These are phyloP conservation scores for Amaranthus tricolor DNA, from an alignment of 179 eudicot species.

Conservation along the genomic window DNA sequence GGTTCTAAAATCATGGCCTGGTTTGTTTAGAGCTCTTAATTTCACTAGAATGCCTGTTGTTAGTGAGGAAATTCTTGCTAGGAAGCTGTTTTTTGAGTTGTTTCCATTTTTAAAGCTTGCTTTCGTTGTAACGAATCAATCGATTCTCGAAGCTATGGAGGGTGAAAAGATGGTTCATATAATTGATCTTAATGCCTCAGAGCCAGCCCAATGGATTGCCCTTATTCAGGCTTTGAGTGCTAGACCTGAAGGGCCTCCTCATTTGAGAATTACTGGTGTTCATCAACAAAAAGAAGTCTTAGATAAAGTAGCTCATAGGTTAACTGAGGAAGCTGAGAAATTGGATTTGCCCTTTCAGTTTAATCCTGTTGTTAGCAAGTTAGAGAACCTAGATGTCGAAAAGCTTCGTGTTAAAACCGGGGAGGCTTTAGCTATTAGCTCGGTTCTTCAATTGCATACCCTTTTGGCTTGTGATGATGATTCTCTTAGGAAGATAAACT, in stretches of 20 bases:
- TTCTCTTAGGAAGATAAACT: constrained; percentile 21
- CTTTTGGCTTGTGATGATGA: constrained; percentile 69
- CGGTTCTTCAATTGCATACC: constrained; percentile 66
- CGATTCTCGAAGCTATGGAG: constrained; percentile 87
- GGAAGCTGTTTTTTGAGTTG: constrained; percentile 61
- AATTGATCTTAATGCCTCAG: constrained; percentile 63
- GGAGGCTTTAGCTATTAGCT: constrained; percentile 86
- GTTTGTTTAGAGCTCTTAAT: constrained; percentile 68
- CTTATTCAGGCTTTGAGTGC: constrained; percentile 65
- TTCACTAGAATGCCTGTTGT: constrained; percentile 49
- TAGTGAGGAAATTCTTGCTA: constrained; percentile 55
- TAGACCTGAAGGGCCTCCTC: constrained; percentile 85
- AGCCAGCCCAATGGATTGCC: constrained; percentile 86
- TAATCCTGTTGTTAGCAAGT: constrained; percentile 57
- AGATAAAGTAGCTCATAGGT: constrained; percentile 60
- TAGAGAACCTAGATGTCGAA: constrained; percentile 70
- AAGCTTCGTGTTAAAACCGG: constrained; percentile 75
- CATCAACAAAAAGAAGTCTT: constrained; percentile 76
- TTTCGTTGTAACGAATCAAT: constrained; percentile 68
- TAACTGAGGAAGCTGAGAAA: constrained; percentile 80
- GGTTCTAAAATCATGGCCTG: constrained; percentile 70
- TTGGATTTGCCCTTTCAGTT: constrained; percentile 89
- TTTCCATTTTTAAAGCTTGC: constrained; percentile 73
- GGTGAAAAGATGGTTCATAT: constrained; percentile 87
- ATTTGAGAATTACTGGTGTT: constrained; percentile 81